Percentiles rank a stretch among this genome's conserved stretches.
phyloP scores from a whole-genome alignment of 148 eudicot species.

The Drosera capensis region DNA sequence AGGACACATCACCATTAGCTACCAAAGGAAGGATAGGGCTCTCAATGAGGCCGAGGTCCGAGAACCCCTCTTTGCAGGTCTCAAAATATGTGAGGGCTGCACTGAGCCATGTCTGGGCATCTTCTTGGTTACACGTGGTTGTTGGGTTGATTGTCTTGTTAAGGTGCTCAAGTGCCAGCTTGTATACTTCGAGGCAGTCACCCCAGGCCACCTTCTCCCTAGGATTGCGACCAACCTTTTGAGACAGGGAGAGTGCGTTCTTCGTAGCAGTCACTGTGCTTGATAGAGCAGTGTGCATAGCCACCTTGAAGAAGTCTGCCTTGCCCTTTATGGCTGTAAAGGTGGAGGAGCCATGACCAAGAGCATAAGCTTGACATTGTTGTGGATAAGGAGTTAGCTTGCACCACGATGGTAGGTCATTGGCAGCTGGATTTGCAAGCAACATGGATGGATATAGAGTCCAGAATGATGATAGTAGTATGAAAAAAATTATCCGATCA shows the following conservation, averaged over 20 bases:
- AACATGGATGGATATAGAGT: too few species aligned
- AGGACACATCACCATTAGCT: constrained; percentile 24
- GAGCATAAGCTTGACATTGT: constrained; percentile 44
- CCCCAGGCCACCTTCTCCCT: constrained; percentile 50
- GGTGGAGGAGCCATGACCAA: constrained; percentile 6
- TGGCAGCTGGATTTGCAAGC: too few species aligned
- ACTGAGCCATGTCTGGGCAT: constrained; percentile 70
- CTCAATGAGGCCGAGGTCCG: constrained; percentile 23
- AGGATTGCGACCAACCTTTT: constrained; percentile 16
- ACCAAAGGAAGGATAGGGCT: constrained; percentile 15
- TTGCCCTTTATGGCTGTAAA: constrained; percentile 14
- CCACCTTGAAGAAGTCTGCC: constrained; percentile 31
- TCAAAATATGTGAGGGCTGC: constrained; percentile 52
- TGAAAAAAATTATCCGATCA: too few species aligned
- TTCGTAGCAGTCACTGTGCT: constrained; percentile 17
- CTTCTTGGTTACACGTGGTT: constrained; percentile 11
- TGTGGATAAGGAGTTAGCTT: constrained; percentile 49
- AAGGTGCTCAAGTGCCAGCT: constrained; percentile 26
- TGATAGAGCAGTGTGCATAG: constrained; percentile 26
- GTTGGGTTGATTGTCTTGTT: constrained; percentile 21
- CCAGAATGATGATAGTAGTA: too few species aligned
- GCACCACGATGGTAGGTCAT: constrained; percentile 32
- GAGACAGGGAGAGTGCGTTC: constrained; percentile 14
- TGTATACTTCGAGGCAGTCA: constrained; percentile 58
- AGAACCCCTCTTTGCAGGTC: constrained; percentile 45